phyloP scores from a whole-genome alignment of 345 rosid genomes.

The Eucalyptus pauciflora region DNA sequence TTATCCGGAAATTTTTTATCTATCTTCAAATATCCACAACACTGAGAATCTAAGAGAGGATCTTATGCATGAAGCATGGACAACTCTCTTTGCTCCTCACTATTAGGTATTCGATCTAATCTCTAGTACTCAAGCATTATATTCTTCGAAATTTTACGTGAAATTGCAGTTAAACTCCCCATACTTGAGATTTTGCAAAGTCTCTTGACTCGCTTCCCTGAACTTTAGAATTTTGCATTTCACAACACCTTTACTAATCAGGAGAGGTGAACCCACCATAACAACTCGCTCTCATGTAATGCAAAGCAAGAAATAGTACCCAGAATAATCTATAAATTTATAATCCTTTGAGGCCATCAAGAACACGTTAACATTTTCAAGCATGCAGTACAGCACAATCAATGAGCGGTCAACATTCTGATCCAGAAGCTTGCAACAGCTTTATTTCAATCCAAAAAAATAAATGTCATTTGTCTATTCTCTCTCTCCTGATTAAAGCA shows the following conservation, averaged over 20 bases:
- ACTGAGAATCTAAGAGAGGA: background rate
- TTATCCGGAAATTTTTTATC: background rate
- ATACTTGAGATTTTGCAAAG: background rate
- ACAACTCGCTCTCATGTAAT: background rate
- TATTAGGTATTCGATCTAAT: too few relatives aligned
- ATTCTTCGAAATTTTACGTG: too few relatives aligned
- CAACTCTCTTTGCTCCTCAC: background rate
- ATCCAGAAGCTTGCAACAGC: background rate
- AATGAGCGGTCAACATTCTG: background rate
- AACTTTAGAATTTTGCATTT: too few relatives aligned
- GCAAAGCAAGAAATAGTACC: background rate
- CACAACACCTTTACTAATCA: background rate
- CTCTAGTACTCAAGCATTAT: too few relatives aligned
- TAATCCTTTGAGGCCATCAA: too few relatives aligned
- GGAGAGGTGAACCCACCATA: background rate
- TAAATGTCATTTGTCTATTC: too few relatives aligned
- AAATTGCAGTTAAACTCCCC: background rate
- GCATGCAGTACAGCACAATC: background rate
- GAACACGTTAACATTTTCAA: background rate
- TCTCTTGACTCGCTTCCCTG: background rate
- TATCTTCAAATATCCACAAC: background rate
- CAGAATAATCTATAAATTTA: too few relatives aligned
- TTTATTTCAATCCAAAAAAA: background rate
- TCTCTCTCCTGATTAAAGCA: background rate
- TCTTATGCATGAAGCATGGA: background rate